Evolutionary conservation across 1,139 yeast genomes (phyloP).

Genomic region (Diutina neorugosa): DNA sequence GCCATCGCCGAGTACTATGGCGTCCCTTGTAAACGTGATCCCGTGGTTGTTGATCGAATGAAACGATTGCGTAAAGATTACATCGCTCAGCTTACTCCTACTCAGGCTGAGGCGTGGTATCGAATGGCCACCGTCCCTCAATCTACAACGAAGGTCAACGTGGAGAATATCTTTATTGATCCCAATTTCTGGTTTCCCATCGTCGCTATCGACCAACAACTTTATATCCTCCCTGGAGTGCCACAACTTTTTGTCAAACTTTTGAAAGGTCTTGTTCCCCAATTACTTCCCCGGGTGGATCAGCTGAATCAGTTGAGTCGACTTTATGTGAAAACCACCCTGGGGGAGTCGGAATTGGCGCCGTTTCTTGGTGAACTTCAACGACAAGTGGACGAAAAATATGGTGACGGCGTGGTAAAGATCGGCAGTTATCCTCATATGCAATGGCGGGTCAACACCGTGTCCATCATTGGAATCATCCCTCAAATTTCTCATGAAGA

Average conservation of each 20-base stretch:
- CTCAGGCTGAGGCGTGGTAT: constrained; percentile 46
- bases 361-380: constrained; percentile 47
- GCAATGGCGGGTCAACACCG: constrained; percentile 48
- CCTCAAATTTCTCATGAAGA: constrained; percentile 13
- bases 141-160: constrained; percentile 21
- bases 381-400: constrained; percentile 23
- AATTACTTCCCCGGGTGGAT: constrained; percentile 16
- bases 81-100: constrained; percentile 22
- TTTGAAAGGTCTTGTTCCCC: constrained; percentile 20
- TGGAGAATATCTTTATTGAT: constrained; percentile 39
- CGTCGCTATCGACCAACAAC: constrained; percentile 48
- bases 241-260: constrained; percentile 58
- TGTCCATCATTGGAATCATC: constrained; percentile 55
- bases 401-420: constrained; percentile 33
- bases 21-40: constrained; percentile 39
- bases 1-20: constrained; percentile 53
- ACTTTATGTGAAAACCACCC: constrained; percentile 47
- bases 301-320: constrained; percentile 21
- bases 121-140: constrained; percentile 72
- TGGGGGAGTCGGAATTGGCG: constrained; percentile 59
- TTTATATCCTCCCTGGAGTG: constrained; percentile 71
- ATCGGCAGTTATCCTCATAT: constrained; percentile 81
- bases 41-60: constrained; percentile 53
- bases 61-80: constrained; percentile 30
- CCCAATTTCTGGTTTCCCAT: constrained; percentile 75